Conservation (phyloP, 257 asterid species). For the Handroanthus guayacan region DNA sequence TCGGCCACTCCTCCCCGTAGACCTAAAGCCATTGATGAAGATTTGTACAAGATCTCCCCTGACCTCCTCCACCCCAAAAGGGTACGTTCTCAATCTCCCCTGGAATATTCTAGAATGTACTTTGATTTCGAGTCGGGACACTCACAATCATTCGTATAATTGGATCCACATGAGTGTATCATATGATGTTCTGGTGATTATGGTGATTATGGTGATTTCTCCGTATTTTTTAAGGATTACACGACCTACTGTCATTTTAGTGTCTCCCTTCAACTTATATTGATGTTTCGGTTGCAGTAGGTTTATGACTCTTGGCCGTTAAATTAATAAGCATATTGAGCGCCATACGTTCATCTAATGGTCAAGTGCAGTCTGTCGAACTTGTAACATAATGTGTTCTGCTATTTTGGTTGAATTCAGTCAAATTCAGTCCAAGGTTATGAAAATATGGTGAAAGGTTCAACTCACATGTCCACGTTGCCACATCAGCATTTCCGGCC, state of each 20-base stretch:
- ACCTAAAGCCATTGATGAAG: slow-evolving; percentile 82
- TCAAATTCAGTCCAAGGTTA: too few relatives aligned
- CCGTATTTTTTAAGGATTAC: too few relatives aligned
- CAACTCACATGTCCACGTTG: too few relatives aligned
- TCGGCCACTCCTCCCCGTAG: slow-evolving; percentile 37
- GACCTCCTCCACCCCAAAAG: slow-evolving; percentile 56
- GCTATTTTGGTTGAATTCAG: too few relatives aligned
- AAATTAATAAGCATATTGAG: not conserved
- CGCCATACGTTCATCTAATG: not conserved
- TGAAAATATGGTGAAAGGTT: too few relatives aligned
- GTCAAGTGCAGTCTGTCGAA: not conserved
- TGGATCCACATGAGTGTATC: not conserved
- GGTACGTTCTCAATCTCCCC: slow-evolving; percentile 38
- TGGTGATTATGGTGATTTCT: too few relatives aligned
- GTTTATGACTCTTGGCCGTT: not conserved
- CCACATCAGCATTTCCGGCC: not conserved
- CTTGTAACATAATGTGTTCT: too few relatives aligned
- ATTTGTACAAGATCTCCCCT: slow-evolving; percentile 84
- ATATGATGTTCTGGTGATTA: too few relatives aligned
- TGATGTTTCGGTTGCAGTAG: not conserved
- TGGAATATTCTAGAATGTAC: not conserved
- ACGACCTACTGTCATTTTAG: not conserved
- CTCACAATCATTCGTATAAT: not conserved
- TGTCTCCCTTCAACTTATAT: not conserved
- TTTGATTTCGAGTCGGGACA: too few relatives aligned